Evolutionary conservation across 2,329 filamentous ascomycete species (phyloP).

Genomic region (Lasiodiplodia sp.): DNA sequence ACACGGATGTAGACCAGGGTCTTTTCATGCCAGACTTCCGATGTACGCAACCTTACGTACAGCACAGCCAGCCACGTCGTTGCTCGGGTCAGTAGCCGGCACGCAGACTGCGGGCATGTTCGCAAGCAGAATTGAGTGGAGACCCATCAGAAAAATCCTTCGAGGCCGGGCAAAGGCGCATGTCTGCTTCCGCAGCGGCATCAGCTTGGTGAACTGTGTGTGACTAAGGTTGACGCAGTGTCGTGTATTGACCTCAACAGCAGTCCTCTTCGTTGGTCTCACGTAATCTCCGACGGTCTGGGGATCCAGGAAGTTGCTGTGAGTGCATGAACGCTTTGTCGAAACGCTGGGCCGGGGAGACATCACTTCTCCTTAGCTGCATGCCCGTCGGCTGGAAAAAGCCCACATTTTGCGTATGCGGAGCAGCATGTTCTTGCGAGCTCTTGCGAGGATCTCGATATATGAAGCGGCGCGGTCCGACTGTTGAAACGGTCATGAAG

Average conservation of each 20-base stretch:
- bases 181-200: background rate
- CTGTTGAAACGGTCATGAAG: constrained; percentile 3
- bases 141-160: background rate
- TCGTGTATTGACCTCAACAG: background rate
- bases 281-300: background rate
- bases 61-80: background rate
- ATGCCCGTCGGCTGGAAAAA: background rate
- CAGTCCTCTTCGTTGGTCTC: background rate
- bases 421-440: background rate
- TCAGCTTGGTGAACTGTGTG: background rate
- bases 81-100: background rate
- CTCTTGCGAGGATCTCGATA: background rate
- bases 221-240: background rate
- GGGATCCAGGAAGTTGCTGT: background rate
- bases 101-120: background rate
- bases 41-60: background rate
- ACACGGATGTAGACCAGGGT: background rate
- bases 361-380: background rate
- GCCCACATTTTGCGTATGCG: background rate
- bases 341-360: background rate
- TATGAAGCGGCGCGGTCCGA: background rate
- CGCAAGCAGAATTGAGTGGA: background rate
- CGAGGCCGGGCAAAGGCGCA: background rate
- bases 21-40: background rate
- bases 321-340: background rate